Base-by-base conservation (phyloP, 2,329 filamentous ascomycete species). In the Monosporascus sp. region DNA sequence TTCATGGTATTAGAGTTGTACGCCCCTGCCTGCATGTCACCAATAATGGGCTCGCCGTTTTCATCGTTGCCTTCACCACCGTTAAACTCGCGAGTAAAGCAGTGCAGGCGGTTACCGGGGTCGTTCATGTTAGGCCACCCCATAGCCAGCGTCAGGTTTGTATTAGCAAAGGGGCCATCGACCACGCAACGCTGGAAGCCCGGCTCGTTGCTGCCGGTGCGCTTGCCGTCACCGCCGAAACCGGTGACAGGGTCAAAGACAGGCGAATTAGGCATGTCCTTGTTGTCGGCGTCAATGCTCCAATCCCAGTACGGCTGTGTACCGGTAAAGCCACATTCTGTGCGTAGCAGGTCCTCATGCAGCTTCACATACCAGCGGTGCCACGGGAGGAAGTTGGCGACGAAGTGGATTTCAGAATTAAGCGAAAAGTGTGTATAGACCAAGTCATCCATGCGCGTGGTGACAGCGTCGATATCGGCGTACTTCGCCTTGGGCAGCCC, bases 371-470 rank as follows among this genome's bases (percentile, higher is more conserved):
- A 62, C 31, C 61, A 65, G 8, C 69, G 65, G 55, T 72, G 70
- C 61, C 64, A 72, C 1, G 69, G 68, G 22, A 72, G 63, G 54
- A 72, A 72, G 45, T 60, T 49, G 20, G 59, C 60, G n/a, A 61
- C 56, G 37, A 54, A 59, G 52, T 62, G 60, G 27, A 61, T 59
- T 11, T 48, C 11, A 5, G 31, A 14, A 45, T 55, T 58, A 9
- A 61, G 56, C 5, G 35, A 7, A 14, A 35, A 35, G 31, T 35
- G 31, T 14, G 31, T 35, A 14, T 35, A 35, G 31, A 35, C 31
- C 11, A 35, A 35, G 31, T 35, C 31, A 11, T 35, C 31, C 31
- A 35, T 14, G 31, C 31, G 31, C 5, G 31, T 35, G 5, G 31
- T 35, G 31, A 35, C 31, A 35, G 31, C 31, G 9, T 35, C 11